Evolutionary conservation across 441 rosid species (phyloP).

Genomic region (Hypseocharis bilobata): DNA sequence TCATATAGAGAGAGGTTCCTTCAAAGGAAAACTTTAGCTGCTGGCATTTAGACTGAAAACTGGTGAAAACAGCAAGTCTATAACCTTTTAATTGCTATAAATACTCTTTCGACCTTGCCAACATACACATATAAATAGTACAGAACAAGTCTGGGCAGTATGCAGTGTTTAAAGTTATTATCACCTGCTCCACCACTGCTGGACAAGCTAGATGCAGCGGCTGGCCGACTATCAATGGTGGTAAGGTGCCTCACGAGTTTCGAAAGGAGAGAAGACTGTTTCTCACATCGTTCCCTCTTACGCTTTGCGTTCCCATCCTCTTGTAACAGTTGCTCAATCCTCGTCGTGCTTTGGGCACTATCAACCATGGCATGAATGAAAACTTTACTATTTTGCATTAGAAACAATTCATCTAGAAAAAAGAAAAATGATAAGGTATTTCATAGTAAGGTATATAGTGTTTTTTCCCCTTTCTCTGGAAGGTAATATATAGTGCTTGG

Average conservation of each 20-base stretch:
- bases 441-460: no score
- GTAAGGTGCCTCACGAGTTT: conserved; percentile 79
- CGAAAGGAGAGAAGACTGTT: conserved; percentile 74
- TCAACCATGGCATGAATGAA: conserved; percentile 4
- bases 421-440: neutral
- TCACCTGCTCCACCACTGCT: conserved; percentile 52
- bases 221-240: conserved; percentile 82
- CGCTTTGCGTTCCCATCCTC: conserved; percentile 81
- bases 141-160: neutral
- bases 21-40: neutral
- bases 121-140: neutral
- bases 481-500: no score
- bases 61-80: no score
- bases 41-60: neutral
- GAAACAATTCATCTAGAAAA: neutral
- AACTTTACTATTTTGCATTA: neutral
- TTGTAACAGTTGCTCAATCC: conserved; percentile 76
- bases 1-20: no score
- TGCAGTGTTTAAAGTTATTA: neutral
- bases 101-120: no score
- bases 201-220: conserved; percentile 78
- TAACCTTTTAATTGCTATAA: no score
- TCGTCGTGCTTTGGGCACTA: conserved; percentile 69
- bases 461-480: no score
- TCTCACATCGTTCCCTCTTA: conserved; percentile 69